A percentile compares a stretch with the other conserved stretches of the same genome.
Conservation (phyloP, 2,329 filamentous ascomycete species). For the Esteya vermicola region DNA sequence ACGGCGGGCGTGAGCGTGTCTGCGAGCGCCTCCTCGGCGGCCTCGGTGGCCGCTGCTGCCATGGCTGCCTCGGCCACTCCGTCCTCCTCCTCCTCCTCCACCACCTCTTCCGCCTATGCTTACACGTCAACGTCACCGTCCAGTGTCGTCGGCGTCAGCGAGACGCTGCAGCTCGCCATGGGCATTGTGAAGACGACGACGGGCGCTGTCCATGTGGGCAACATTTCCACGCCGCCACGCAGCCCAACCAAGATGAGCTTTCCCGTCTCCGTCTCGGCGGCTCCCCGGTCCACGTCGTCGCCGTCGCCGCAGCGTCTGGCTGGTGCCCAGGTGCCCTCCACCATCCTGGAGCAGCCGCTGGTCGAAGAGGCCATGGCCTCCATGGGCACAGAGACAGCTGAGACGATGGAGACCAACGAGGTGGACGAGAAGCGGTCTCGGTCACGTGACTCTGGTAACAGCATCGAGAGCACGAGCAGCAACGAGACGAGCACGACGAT, state of each 20-base stretch:
- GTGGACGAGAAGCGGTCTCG: too few relatives aligned
- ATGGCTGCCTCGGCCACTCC: too few relatives aligned
- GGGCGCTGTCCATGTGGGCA: constrained; percentile 17
- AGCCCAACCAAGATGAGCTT: constrained; percentile 35
- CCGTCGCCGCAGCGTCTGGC: constrained; percentile 34
- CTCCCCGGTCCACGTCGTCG: constrained; percentile 19
- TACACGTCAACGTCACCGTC: neutral
- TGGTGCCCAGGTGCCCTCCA: constrained; percentile 39
- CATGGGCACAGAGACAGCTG: too few relatives aligned
- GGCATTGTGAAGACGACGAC: constrained; percentile 14
- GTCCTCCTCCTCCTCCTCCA: too few relatives aligned
- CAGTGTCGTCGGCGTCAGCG: constrained; percentile 18
- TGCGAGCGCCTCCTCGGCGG: too few relatives aligned
- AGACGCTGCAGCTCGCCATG: constrained; percentile 27
- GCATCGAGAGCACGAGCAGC: neutral
- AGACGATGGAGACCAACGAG: too few relatives aligned
- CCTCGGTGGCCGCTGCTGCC: too few relatives aligned
- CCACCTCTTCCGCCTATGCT: too few relatives aligned
- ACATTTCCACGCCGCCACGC: constrained; percentile 42
- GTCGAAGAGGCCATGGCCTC: constrained; percentile 29
- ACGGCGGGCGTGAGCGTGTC: too few relatives aligned
- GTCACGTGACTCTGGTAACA: too few relatives aligned
- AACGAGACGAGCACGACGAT: neutral
- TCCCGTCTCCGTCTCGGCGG: constrained; percentile 9
- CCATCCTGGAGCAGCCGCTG: constrained; percentile 36